Evolutionary conservation across 2,329 filamentous ascomycete genomes (phyloP), one percentile per base, ranked within the genome.

Genomic region (Sarocladium kiliense): DNA sequence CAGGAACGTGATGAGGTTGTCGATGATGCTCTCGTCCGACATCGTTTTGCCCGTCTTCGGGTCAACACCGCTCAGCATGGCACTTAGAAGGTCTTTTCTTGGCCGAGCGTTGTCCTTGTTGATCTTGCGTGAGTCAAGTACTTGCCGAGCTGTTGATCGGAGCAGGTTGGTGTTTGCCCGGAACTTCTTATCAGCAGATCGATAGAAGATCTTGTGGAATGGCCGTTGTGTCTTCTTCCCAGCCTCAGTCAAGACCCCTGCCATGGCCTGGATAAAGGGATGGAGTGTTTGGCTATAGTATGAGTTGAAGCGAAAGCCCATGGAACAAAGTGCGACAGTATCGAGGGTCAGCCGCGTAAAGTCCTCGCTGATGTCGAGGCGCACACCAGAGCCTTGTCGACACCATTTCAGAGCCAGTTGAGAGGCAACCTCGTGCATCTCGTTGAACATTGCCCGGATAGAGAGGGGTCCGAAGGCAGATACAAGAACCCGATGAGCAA

Each of bases 321-420:
- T 87, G n/a, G 82, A 75, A 66, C 86, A 87, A 2, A 91, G 76
- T 1, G 85, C 85, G 9, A 91, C 77, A 0, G 86, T 87, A 64
- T 91, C 88, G 2, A 91, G 77, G 0, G 87, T 84, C 30, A 91
- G 71, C n/a, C 87, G 79, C 2, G 87, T 89, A 59, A 89, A 88
- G 66, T 89, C 85, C 18, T 87, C 83, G 0, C 81, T 77, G 0
- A 81, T 80, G 44, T 76, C 71, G 56, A 91, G 86, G 10, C 78
- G 72, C 44, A 76, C 66, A 1, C 74, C 66, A 1, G 81, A 71
- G 0, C 87, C 87, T 60, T 82, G 76, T 32, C 86, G 77, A 18
- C 85, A 85, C 79, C 85, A 85, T 66, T 89, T 89, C 69, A 88
- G 75, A 10, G 79, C 77, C 51, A 89, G 68, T 63, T 89, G 86